phyloP scores from a whole-genome alignment of 352 stramenopile species.

The Thalassiosira hispida region DNA sequence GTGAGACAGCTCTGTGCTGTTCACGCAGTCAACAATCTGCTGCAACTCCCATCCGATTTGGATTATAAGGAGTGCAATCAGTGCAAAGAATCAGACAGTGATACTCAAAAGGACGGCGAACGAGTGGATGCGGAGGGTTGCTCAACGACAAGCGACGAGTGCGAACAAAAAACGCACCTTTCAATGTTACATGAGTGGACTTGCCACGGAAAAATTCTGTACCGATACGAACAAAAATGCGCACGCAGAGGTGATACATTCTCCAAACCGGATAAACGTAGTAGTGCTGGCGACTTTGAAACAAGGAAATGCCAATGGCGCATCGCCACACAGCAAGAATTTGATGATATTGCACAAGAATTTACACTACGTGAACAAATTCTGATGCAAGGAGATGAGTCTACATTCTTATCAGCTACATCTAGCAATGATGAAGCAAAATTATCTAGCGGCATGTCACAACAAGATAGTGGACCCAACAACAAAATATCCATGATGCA shows the following conservation, averaged over 20 bases:
- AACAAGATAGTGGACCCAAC: not conserved
- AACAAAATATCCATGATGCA: constrained; percentile 32
- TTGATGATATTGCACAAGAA: constrained; percentile 46
- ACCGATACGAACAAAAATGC: no score
- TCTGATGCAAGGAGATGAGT: constrained; percentile 30
- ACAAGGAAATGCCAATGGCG: constrained; percentile 12
- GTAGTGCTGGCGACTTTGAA: not conserved
- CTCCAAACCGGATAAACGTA: no score
- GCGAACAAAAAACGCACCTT: not conserved
- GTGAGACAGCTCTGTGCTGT: constrained; percentile 45
- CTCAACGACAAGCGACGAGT: not conserved
- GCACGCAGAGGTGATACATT: not conserved
- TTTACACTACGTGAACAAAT: constrained; percentile 34
- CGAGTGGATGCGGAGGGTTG: not conserved
- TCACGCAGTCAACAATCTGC: constrained; percentile 51
- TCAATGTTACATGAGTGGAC: constrained; percentile 15
- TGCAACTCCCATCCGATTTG: constrained; percentile 19
- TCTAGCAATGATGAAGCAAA: not conserved
- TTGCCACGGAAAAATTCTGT: constrained; percentile 9
- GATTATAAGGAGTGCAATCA: constrained; percentile 7
- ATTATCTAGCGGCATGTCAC: not conserved
- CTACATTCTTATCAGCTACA: not conserved
- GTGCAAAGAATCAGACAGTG: not conserved
- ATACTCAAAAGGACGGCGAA: not conserved
- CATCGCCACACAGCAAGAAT: constrained; percentile 41